Evolutionary conservation across 2,329 filamentous ascomycete species (phyloP).

Genomic region (Bipolaris bicolor): DNA sequence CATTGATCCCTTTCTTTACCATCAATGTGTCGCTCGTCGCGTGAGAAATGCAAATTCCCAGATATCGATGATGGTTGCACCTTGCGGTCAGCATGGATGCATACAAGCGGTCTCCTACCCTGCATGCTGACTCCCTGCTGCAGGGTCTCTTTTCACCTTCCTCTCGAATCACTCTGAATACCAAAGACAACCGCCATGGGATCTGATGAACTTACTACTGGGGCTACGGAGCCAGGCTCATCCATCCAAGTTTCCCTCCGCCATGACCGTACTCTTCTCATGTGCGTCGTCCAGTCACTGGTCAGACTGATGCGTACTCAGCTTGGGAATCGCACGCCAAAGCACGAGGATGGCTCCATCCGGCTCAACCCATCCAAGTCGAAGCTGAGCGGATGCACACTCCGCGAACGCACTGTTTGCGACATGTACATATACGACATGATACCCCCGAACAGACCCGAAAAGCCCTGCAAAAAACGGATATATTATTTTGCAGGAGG

Average conservation of each 20-base stretch:
- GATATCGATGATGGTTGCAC: conserved; percentile 11
- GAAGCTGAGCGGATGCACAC: conserved; percentile 41
- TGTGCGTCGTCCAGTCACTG: conserved; percentile 47
- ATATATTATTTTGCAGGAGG: conserved; percentile 65
- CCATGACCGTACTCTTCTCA: conserved; percentile 49
- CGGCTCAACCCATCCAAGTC: conserved; percentile 47
- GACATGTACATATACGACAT: conserved; percentile 57
- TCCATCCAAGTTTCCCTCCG: conserved; percentile 47
- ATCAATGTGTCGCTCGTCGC: conserved; percentile 5
- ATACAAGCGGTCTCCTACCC: conserved; percentile 1
- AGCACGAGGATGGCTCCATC: conserved; percentile 51
- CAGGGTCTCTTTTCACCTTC: neutral
- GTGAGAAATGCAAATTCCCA: neutral
- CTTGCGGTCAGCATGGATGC: conserved; percentile 10
- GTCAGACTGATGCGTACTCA: conserved; percentile 47
- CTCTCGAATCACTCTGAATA: neutral
- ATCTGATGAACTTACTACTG: neutral
- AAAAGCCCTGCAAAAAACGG: conserved; percentile 33
- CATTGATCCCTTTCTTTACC: conserved; percentile 4
- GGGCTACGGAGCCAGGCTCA: conserved; percentile 5
- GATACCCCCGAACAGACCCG: conserved; percentile 21
- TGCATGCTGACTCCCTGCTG: neutral
- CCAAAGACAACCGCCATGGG: conserved; percentile 1
- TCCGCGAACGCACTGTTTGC: conserved; percentile 51
- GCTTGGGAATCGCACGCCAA: conserved; percentile 39